phyloP scores from a whole-genome alignment of 2,329 filamentous ascomycete genomes.

The Ophiosphaerella narmari region DNA sequence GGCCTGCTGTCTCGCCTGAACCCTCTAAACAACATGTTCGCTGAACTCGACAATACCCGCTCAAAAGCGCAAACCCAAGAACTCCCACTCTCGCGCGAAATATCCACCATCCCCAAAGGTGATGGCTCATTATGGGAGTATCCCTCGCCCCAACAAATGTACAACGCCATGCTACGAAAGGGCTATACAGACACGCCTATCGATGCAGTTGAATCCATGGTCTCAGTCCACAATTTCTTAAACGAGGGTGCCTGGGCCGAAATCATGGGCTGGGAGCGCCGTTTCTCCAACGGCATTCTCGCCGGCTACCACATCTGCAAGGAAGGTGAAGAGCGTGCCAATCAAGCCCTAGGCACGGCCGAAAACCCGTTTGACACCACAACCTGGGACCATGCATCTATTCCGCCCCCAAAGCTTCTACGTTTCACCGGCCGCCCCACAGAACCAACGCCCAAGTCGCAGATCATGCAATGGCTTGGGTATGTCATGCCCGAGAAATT shows the following conservation, averaged over 20 bases:
- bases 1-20: conserved; percentile 70
- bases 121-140: conserved; percentile 89
- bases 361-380: conserved; percentile 41
- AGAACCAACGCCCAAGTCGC: conserved; percentile 89
- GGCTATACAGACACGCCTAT: conserved; percentile 93
- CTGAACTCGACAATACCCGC: conserved; percentile 77
- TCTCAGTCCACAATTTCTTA: conserved; percentile 95
- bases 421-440: conserved; percentile 88
- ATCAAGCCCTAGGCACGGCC: conserved; percentile 54
- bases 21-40: conserved; percentile 95
- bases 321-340: conserved; percentile 71
- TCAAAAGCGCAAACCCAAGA: conserved; percentile 72
- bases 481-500: conserved; percentile 80
- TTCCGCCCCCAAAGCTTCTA: conserved; percentile 70
- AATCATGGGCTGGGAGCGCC: conserved; percentile 89
- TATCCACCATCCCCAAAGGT: conserved; percentile 88
- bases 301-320: conserved; percentile 75
- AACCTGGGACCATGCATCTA: conserved; percentile 41
- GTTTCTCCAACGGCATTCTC: conserved; percentile 75
- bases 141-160: conserved; percentile 98
- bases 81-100: conserved; percentile 80
- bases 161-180: conserved; percentile 95
- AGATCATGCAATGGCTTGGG: conserved; percentile 79
- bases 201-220: conserved; percentile 94
- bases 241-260: conserved; percentile 98